phyloP scores from a whole-genome alignment of 768 basidiomycete species.

The Collybia sordida region DNA sequence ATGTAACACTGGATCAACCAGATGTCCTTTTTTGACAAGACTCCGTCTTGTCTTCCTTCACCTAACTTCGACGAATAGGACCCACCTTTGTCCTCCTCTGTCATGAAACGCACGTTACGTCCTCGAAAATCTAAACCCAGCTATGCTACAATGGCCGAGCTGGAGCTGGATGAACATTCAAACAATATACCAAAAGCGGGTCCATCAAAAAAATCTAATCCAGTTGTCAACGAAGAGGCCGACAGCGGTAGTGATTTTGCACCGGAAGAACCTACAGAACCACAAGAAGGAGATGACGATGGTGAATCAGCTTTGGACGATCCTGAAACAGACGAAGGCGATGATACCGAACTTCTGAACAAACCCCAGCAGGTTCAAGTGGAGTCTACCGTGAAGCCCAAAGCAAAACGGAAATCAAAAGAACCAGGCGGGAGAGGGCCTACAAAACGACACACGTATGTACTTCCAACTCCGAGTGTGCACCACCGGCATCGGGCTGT shows the following conservation, averaged over 20 bases:
- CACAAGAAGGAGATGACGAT: conserved; percentile 28
- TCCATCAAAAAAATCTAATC: conserved; percentile 39
- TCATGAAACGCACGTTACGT: conserved; percentile 57
- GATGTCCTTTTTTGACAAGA: too few relatives aligned
- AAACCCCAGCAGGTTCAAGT: conserved; percentile 15
- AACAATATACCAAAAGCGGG: conserved; percentile 28
- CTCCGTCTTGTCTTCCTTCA: background rate
- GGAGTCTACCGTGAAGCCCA: conserved; percentile 7
- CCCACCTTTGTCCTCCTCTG: background rate
- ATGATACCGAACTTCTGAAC: conserved; percentile 14
- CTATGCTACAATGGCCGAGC: conserved; percentile 41
- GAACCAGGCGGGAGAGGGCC: too few relatives aligned
- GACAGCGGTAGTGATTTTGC: conserved; percentile 58
- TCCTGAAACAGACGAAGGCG: conserved; percentile 21
- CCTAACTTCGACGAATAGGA: background rate
- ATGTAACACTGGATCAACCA: too few relatives aligned
- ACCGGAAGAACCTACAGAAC: conserved; percentile 36
- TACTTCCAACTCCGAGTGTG: conserved; percentile 61
- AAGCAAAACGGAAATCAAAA: conserved; percentile 9
- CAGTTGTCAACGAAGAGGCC: conserved; percentile 26
- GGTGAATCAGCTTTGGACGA: conserved; percentile 26
- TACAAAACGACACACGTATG: conserved; percentile 53
- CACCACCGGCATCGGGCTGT: conserved; percentile 75
- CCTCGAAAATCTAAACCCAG: conserved; percentile 51
- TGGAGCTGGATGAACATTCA: conserved; percentile 34